Base-by-base conservation (phyloP, 2,329 filamentous ascomycete species). In the Aspergillus sp. region DNA sequence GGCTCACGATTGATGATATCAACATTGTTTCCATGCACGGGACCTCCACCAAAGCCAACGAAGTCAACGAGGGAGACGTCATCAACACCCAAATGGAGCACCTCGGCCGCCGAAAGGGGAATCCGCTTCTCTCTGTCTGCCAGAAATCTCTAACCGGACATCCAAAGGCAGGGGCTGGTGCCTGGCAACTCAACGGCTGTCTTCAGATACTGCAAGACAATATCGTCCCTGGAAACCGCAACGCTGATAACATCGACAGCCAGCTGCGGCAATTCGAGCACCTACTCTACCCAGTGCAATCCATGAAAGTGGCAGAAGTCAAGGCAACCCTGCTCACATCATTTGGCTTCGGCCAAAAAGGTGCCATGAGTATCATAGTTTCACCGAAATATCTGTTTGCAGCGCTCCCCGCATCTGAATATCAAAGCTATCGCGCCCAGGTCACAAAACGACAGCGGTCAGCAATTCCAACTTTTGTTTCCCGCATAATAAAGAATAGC, bases 101-200 rank as follows among this genome's bases (percentile, higher is more conserved):
- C 73, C 88, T 98, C 44, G 93, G 93, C 64, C 90, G 93, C 68
- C 89, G 87, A 76, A 96, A 96, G 86, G 93, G 93, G 69, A 97
- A 98, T 71, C 91, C 93, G 17, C 82, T 98, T 15, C 79, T 65
- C 2, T 92, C 91, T 80, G 91, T 98, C 73, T 97, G 96, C 87
- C 93, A 98, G 79, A 98, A 98, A 78, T 97, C 93, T 75, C 86
- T 98, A 58, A 98, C 93, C 50, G 93, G 93, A 74, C 93, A 98
- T 75, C 93, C 93, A 70, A 98, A 98, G 86, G 93, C 93, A 86
- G 93, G 93, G 68, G 93, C 93, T 55, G 93, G 93, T 80, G 93
- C 93, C 35, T 98, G 93, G 92, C 97, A 97, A 92, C 86, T 98
- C 84, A 98, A 98, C 81, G 93, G 93, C 64, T 93, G 90, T 75